Evolutionary conservation across 352 stramenopile genomes (phyloP).

Genomic region (Globisporangium perplexum): DNA sequence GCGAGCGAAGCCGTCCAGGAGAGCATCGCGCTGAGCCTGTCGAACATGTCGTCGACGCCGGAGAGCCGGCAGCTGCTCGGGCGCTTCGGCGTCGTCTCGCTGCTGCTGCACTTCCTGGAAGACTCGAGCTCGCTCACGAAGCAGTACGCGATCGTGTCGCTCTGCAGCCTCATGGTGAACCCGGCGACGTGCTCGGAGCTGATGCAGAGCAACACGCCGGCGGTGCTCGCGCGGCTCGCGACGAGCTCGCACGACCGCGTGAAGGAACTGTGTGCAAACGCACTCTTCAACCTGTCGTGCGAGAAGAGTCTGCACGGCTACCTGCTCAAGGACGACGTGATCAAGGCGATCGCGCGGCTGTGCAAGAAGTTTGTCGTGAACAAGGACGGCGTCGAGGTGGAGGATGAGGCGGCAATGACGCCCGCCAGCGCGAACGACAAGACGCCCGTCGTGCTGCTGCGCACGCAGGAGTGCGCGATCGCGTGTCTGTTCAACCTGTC

Average conservation of each 20-base stretch:
- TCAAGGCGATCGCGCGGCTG: slow-evolving; percentile 59
- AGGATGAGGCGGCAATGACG: slow-evolving; percentile 58
- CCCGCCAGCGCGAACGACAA: slow-evolving; percentile 28
- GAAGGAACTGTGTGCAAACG: slow-evolving; percentile 65
- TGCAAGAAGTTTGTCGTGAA: slow-evolving; percentile 43
- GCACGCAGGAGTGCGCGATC: slow-evolving; percentile 67
- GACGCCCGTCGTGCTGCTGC: slow-evolving; percentile 33
- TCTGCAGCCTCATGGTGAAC: slow-evolving; percentile 65
- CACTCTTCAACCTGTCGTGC: slow-evolving; percentile 78
- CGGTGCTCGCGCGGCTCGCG: slow-evolving; percentile 44
- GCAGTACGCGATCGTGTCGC: slow-evolving; percentile 60
- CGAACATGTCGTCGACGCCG: slow-evolving; percentile 59
- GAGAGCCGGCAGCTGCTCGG: slow-evolving; percentile 55
- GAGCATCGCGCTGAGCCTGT: slow-evolving; percentile 68
- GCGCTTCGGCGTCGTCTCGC: slow-evolving; percentile 58
- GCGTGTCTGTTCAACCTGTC: slow-evolving; percentile 79
- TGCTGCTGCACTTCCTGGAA: slow-evolving; percentile 65
- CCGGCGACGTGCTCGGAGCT: slow-evolving; percentile 50
- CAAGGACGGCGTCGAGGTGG: slow-evolving; percentile 45
- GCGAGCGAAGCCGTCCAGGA: slow-evolving; percentile 52
- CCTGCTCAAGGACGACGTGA: slow-evolving; percentile 66
- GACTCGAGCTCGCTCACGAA: slow-evolving; percentile 43
- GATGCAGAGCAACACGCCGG: slow-evolving; percentile 60
- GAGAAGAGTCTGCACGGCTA: slow-evolving; percentile 60
- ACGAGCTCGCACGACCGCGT: slow-evolving; percentile 41